These are phyloP conservation scores for Pontederia crassipes DNA, from an alignment of 176 grass and related monocot genomes.

Conservation along the genomic window DNA sequence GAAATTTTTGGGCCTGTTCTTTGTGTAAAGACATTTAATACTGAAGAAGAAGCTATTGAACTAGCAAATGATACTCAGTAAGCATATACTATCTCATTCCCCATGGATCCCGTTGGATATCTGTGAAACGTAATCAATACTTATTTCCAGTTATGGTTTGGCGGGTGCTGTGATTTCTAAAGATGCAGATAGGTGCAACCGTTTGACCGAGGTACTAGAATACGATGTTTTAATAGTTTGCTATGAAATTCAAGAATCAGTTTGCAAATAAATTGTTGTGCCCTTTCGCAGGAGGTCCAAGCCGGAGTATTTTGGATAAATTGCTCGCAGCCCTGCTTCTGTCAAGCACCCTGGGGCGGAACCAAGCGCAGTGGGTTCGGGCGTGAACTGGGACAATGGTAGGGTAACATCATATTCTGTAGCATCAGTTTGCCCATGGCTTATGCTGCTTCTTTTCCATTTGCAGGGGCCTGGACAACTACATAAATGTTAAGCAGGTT, in stretches of 20 bases:
- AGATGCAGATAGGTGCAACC: conserved; percentile 60
- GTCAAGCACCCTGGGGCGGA: conserved; percentile 93
- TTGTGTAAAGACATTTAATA: conserved; percentile 76
- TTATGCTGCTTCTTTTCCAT: neutral
- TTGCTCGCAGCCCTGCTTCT: conserved; percentile 98
- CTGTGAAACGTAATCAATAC: conserved; percentile 1
- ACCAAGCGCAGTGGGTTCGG: conserved; percentile 96
- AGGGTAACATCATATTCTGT: neutral
- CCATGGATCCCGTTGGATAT: neutral
- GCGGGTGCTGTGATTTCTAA: conserved; percentile 76
- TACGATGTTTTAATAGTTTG: neutral
- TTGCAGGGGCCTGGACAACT: conserved; percentile 84
- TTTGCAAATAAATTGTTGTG: neutral
- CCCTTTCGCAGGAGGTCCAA: conserved; percentile 38
- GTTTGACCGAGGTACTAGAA: conserved; percentile 68
- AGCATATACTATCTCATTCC: conserved; percentile 10
- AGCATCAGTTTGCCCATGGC: neutral
- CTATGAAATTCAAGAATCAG: neutral
- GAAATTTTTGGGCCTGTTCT: conserved; percentile 91
- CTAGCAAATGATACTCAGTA: conserved; percentile 89
- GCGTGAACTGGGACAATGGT: conserved; percentile 93
- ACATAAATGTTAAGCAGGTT: conserved; percentile 75
- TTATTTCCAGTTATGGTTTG: conserved; percentile 65
- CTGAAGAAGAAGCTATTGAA: conserved; percentile 93
- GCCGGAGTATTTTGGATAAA: conserved; percentile 80